Conservation (phyloP, 352 stramenopile genomes). For the Thalassiosira hispida region DNA sequence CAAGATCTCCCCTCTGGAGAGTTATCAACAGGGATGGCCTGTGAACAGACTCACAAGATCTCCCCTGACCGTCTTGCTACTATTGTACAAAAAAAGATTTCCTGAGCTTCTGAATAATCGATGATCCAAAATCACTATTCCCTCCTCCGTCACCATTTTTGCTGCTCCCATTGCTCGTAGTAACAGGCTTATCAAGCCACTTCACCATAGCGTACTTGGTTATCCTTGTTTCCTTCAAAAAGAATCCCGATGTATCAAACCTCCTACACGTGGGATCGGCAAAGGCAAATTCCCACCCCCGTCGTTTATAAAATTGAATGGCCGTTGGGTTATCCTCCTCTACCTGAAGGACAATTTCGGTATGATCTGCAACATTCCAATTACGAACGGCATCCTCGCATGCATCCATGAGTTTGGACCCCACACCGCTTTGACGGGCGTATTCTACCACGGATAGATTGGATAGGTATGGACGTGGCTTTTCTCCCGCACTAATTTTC, state of each 20-base stretch:
- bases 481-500: background rate
- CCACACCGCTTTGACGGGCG: constrained; percentile 65
- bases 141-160: constrained; percentile 2
- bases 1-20: too few species aligned
- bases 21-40: too few species aligned
- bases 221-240: constrained; percentile 65
- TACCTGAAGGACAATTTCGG: constrained; percentile 78
- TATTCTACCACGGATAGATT: constrained; percentile 71
- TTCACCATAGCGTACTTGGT: constrained; percentile 74
- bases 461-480: constrained; percentile 60
- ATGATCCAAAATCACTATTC: background rate
- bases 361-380: constrained; percentile 34
- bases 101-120: constrained; percentile 12
- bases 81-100: constrained; percentile 33
- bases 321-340: constrained; percentile 76
- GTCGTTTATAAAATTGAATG: constrained; percentile 73
- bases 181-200: constrained; percentile 26
- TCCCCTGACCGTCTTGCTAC: background rate
- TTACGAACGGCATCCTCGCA: constrained; percentile 69
- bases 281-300: constrained; percentile 73
- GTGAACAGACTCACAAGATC: too few species aligned
- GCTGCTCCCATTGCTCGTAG: background rate
- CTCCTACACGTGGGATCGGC: constrained; percentile 67
- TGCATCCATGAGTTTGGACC: constrained; percentile 62
- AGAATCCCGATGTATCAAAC: constrained; percentile 67